phyloP scores from a whole-genome alignment of 2,329 filamentous ascomycete genomes.

The Colletotrichum sansevieriae region DNA sequence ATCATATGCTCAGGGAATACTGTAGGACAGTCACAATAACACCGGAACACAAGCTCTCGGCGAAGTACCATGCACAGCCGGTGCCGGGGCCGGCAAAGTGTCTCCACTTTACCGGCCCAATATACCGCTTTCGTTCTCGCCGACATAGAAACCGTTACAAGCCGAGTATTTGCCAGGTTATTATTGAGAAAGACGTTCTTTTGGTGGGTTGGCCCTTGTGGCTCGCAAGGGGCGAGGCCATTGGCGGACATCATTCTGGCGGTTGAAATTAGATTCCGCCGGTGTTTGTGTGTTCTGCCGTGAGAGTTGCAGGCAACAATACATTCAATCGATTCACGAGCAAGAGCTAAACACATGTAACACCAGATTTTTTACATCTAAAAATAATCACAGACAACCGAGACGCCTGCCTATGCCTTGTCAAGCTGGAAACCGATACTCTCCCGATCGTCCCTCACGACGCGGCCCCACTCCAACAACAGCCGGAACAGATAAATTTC shows the following conservation, averaged over 20 bases:
- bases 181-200: too few relatives aligned
- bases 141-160: background rate
- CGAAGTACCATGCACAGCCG: background rate
- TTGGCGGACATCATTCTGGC: too few relatives aligned
- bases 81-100: conserved; percentile 3
- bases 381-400: background rate
- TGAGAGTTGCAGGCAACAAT: too few relatives aligned
- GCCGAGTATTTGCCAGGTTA: background rate
- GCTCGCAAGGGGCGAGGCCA: too few relatives aligned
- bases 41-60: too few relatives aligned
- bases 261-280: too few relatives aligned
- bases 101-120: conserved; percentile 5
- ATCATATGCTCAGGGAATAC: too few relatives aligned
- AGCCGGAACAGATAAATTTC: conserved; percentile 85
- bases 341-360: conserved; percentile 7
- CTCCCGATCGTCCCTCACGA: conserved; percentile 73
- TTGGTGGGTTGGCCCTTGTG: too few relatives aligned
- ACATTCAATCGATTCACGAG: background rate
- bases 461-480: conserved; percentile 80
- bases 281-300: too few relatives aligned
- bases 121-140: conserved; percentile 12
- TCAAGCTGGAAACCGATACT: conserved; percentile 54
- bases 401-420: background rate
- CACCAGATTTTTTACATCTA: background rate
- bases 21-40: too few relatives aligned